Evolutionary conservation across 805 yeast species (phyloP).

Genomic region (Sugiyamaella americana): DNA sequence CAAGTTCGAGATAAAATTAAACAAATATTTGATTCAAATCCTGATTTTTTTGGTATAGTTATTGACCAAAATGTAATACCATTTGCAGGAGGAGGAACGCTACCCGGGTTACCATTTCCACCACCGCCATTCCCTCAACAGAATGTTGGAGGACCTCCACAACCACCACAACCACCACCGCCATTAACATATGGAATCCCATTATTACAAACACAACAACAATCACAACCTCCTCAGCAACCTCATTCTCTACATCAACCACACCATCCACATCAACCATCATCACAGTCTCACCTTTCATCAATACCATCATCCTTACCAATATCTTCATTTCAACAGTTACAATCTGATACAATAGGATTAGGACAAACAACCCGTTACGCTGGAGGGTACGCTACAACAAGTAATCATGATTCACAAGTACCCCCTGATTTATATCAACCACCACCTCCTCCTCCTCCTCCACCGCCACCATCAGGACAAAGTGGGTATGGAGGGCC

Average conservation of each 20-base stretch:
- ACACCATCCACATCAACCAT: too few species aligned
- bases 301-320: not conserved
- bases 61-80: conserved; percentile 12
- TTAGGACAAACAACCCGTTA: not conserved
- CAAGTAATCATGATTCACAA: not conserved
- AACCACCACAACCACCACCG: not conserved
- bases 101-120: not conserved
- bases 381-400: not conserved
- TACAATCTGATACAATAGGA: not conserved
- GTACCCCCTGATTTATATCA: not conserved
- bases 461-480: not conserved
- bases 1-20: conserved; percentile 53
- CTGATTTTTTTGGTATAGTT: conserved; percentile 51
- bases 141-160: not conserved
- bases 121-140: not conserved
- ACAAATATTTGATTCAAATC: conserved; percentile 48
- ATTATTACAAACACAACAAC: not conserved
- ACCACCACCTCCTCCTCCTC: too few species aligned
- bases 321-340: not conserved
- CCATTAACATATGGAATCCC: not conserved
- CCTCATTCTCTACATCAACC: too few species aligned
- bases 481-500: not conserved
- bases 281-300: not conserved
- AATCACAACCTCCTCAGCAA: not conserved
- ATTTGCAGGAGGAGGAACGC: not conserved